These are phyloP conservation scores for Gracilaria domingensis DNA, from an alignment of 23 red algal species.

Conservation along the genomic window DNA sequence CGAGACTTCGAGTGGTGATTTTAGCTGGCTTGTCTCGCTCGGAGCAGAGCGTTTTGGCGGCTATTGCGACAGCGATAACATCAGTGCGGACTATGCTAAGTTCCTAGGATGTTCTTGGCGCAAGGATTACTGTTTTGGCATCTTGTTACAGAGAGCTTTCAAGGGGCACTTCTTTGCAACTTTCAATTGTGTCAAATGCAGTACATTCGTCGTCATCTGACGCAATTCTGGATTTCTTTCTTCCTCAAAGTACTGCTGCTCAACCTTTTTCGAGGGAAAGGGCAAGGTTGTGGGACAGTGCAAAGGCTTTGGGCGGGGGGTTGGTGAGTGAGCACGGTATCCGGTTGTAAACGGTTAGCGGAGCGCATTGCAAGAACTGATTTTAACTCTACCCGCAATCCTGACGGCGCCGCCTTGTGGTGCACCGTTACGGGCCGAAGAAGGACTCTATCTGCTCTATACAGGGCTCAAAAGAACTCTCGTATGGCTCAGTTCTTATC, in stretches of 20 bases:
- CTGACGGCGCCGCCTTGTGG: conserved; percentile 81
- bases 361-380: conserved; percentile 68
- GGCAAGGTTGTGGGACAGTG: conserved; percentile 46
- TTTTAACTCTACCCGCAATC: conserved; percentile 46
- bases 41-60: conserved; percentile 55
- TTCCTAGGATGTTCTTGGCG: conserved; percentile 59
- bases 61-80: conserved; percentile 38
- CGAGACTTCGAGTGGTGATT: conserved; percentile 30
- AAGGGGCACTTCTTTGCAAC: conserved; percentile 16
- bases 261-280: not conserved
- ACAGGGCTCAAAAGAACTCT: conserved; percentile 51
- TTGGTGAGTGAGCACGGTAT: conserved; percentile 63
- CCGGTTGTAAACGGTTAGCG: conserved; percentile 48
- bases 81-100: conserved; percentile 26
- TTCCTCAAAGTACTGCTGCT: conserved; percentile 3
- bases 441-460: conserved; percentile 63
- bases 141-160: conserved; percentile 45
- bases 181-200: conserved; percentile 55
- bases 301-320: conserved; percentile 63
- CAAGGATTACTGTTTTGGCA: conserved; percentile 55
- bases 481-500: conserved; percentile 70
- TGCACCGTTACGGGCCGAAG: conserved; percentile 51
- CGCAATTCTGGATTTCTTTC: conserved; percentile 72
- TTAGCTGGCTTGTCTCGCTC: conserved; percentile 51
- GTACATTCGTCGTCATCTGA: conserved; percentile 75